Evolutionary conservation across 1,284 basidiomycete genomes (phyloP).

Genomic region (Neonothopanus nambi): DNA sequence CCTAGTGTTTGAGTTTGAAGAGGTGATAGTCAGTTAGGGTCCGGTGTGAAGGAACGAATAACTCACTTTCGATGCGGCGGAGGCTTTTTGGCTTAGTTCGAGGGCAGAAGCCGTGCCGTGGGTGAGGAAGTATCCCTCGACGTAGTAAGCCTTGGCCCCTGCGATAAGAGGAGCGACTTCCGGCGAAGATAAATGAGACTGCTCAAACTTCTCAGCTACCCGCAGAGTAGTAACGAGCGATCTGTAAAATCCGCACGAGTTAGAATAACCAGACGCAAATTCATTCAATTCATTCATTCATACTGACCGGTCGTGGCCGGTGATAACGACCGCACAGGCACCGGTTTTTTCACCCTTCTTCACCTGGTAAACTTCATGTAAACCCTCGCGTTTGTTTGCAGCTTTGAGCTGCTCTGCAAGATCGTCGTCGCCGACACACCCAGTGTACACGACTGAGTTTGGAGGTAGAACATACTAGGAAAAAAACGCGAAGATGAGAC

Average conservation of each 20-base stretch:
- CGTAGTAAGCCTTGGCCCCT: slow-evolving; percentile 76
- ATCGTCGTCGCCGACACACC: slow-evolving; percentile 91
- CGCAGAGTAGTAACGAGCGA: slow-evolving; percentile 81
- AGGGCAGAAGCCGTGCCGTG: slow-evolving; percentile 75
- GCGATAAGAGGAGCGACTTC: slow-evolving; percentile 67
- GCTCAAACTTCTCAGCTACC: slow-evolving; percentile 78
- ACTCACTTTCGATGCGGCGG: slow-evolving; percentile 60
- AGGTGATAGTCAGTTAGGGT: too few relatives aligned
- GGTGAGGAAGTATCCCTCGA: slow-evolving; percentile 88
- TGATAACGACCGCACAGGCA: slow-evolving; percentile 95
- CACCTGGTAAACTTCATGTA: slow-evolving; percentile 89
- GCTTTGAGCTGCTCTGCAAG: slow-evolving; percentile 87
- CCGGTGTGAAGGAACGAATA: not conserved
- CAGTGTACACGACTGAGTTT: slow-evolving; percentile 93
- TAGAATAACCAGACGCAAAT: not conserved
- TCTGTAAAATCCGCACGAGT: slow-evolving; percentile 30
- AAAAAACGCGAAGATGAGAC: slow-evolving; percentile 1
- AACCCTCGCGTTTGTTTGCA: slow-evolving; percentile 94
- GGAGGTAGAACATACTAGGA: slow-evolving; percentile 84
- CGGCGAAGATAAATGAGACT: slow-evolving; percentile 65
- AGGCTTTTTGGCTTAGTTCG: slow-evolving; percentile 68
- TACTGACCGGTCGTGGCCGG: slow-evolving; percentile 83
- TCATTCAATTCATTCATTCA: not conserved
- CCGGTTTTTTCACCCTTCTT: slow-evolving; percentile 88
- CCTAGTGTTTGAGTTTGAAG: slow-evolving; percentile 55